Evolutionary conservation across 2,329 filamentous ascomycete species (phyloP).

Genomic region (Fusarium abutilonis): DNA sequence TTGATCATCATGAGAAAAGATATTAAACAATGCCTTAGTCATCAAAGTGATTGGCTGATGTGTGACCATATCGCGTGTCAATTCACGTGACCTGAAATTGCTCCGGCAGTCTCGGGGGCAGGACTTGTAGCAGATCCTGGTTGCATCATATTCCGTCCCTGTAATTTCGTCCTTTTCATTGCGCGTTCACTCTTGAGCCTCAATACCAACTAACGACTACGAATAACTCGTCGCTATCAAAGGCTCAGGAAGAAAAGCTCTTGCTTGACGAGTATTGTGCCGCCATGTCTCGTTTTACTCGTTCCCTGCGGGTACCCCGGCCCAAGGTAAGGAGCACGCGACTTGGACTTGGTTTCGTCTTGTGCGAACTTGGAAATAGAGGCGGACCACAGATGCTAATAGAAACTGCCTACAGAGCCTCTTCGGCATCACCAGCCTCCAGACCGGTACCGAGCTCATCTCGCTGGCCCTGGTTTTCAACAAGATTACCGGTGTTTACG

Average conservation of each 20-base stretch:
- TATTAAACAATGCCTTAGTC: no score
- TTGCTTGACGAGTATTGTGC: constrained; percentile 11
- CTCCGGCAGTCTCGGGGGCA: constrained; percentile 33
- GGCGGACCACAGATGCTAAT: constrained; percentile 27
- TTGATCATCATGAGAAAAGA: not conserved
- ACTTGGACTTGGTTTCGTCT: constrained; percentile 8
- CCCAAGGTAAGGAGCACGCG: constrained; percentile 51
- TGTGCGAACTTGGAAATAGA: not conserved
- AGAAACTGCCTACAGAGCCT: constrained; percentile 69
- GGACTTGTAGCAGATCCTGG: constrained; percentile 36
- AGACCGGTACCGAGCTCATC: constrained; percentile 87
- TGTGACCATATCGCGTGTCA: not conserved
- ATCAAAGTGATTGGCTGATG: constrained; percentile 24
- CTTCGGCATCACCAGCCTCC: constrained; percentile 84
- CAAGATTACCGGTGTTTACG: constrained; percentile 91
- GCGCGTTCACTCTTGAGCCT: constrained; percentile 19
- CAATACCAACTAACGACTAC: constrained; percentile 9
- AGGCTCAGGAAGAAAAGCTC: constrained; percentile 6
- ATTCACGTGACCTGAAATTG: constrained; percentile 34
- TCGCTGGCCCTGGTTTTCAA: constrained; percentile 86
- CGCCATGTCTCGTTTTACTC: constrained; percentile 52
- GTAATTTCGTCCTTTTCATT: constrained; percentile 21
- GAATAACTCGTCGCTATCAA: not conserved
- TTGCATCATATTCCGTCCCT: constrained; percentile 41
- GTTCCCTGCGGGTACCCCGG: constrained; percentile 53